Evolutionary conservation across 331 rosid species (phyloP).

Genomic region (Phaseolus coccineus): DNA sequence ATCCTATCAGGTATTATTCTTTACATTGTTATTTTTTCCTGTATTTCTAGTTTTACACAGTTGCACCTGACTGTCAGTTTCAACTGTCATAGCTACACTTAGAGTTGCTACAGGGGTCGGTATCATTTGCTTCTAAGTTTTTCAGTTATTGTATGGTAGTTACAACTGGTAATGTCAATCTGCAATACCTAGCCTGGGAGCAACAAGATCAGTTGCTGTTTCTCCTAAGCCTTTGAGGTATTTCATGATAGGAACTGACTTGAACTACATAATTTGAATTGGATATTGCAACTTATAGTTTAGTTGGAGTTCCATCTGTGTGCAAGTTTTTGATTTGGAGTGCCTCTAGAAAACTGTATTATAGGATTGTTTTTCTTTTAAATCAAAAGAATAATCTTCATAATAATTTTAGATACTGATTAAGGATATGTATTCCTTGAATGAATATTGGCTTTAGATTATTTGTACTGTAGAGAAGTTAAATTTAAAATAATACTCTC

Average conservation of each 20-base stretch:
- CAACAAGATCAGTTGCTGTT: no score
- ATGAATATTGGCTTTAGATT: conserved; percentile 26
- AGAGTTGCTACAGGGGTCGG: neutral
- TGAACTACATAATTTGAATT: conserved; percentile 4
- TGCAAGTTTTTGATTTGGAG: conserved; percentile 1
- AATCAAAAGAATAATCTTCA: neutral
- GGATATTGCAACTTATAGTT: conserved; percentile 22
- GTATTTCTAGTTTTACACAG: neutral
- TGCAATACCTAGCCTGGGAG: no score
- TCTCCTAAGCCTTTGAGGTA: neutral
- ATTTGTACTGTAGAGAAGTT: neutral
- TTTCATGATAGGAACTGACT: neutral
- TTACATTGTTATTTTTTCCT: neutral
- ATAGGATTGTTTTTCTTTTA: neutral
- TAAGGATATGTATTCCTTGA: neutral
- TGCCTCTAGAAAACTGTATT: conserved; percentile 6
- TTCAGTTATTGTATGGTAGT: neutral
- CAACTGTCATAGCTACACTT: neutral
- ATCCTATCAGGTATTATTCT: neutral
- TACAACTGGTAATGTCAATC: no score
- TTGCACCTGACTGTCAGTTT: neutral
- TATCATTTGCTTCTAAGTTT: neutral
- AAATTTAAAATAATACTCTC: neutral
- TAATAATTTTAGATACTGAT: conserved; percentile 10
- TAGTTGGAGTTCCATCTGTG: neutral